Percentiles rank a stretch among this genome's conserved stretches.
These are phyloP conservation scores for Leccinum fallax DNA, from an alignment of 1,284 basidiomycete species.

Conservation along the genomic window DNA sequence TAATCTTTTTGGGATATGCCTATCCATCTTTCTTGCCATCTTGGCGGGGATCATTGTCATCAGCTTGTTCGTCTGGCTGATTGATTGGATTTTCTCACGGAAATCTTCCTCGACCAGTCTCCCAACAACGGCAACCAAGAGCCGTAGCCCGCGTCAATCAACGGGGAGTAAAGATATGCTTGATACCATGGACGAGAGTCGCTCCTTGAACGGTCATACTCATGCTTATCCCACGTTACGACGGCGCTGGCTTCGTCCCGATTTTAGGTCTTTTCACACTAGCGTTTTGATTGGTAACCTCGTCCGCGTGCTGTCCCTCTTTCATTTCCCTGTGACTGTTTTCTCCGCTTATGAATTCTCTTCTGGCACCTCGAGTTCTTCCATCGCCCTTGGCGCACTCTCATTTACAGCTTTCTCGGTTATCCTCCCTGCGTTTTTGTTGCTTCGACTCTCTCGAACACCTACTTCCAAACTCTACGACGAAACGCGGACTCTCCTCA, in stretches of 20 bases:
- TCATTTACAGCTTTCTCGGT: constrained; percentile 83
- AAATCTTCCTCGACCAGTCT: constrained; percentile 29
- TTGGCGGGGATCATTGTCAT: constrained; percentile 71
- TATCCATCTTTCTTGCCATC: constrained; percentile 82
- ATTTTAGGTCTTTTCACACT: constrained; percentile 74
- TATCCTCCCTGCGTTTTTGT: constrained; percentile 72
- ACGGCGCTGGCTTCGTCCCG: constrained; percentile 60
- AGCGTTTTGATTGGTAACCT: constrained; percentile 87
- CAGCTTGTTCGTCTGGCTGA: constrained; percentile 71
- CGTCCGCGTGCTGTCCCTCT: constrained; percentile 85
- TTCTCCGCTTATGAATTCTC: constrained; percentile 74
- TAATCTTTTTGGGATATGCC: constrained; percentile 85
- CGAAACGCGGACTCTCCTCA: constrained; percentile 88
- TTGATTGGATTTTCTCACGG: constrained; percentile 59
- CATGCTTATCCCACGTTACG: constrained; percentile 34
- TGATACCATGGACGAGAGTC: constrained; percentile 56
- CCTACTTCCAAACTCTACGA: constrained; percentile 92
- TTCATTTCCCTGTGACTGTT: constrained; percentile 92
- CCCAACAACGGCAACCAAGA: constrained; percentile 37
- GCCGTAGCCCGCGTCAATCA: constrained; percentile 57
- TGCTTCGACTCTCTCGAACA: constrained; percentile 76
- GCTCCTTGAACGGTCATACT: constrained; percentile 47
- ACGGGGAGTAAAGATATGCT: constrained; percentile 54
- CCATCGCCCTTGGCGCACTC: constrained; percentile 71
- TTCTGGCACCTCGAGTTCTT: constrained; percentile 39